Percentiles rank a stretch among this genome's conserved stretches.
Evolutionary conservation across 2,329 filamentous ascomycete genomes (phyloP).

Genomic region (Talaromyces amestolkiae): DNA sequence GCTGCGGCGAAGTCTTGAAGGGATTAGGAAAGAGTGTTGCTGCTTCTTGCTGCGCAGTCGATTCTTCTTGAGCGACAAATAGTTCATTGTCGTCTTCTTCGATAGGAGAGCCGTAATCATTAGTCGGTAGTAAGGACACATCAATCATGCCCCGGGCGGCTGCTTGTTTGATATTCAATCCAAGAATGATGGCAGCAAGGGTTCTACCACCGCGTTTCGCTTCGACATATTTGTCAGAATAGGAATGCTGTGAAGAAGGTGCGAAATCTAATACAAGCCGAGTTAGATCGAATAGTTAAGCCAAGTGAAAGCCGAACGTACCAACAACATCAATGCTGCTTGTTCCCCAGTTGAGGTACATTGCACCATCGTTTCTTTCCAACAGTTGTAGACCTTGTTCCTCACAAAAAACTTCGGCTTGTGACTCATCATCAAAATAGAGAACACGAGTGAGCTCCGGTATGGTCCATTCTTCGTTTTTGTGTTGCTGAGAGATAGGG

Average conservation of each 20-base stretch:
- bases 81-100: slow-evolving; percentile 36
- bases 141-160: slow-evolving; percentile 50
- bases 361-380: slow-evolving; percentile 44
- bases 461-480: slow-evolving; percentile 57
- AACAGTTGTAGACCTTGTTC: slow-evolving; percentile 53
- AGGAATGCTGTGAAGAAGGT: slow-evolving; percentile 51
- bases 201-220: slow-evolving; percentile 56
- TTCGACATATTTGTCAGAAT: slow-evolving; percentile 57
- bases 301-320: slow-evolving; percentile 30
- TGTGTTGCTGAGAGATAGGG: slow-evolving; percentile 47
- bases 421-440: slow-evolving; percentile 55
- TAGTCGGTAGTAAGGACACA: slow-evolving; percentile 35
- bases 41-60: slow-evolving; percentile 21
- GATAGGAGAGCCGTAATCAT: slow-evolving; percentile 29
- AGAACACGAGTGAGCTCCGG: slow-evolving; percentile 52
- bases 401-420: slow-evolving; percentile 55
- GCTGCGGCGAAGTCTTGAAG: background rate
- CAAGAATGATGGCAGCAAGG: slow-evolving; percentile 57
- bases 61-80: slow-evolving; percentile 40
- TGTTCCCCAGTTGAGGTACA: slow-evolving; percentile 53
- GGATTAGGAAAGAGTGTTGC: background rate
- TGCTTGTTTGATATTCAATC: slow-evolving; percentile 54
- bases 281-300: slow-evolving; percentile 10
- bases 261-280: slow-evolving; percentile 35
- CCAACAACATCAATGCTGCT: slow-evolving; percentile 49